These are phyloP conservation scores for Metschnikowia vanudenii DNA, from an alignment of 805 yeast species.

Conservation along the genomic window DNA sequence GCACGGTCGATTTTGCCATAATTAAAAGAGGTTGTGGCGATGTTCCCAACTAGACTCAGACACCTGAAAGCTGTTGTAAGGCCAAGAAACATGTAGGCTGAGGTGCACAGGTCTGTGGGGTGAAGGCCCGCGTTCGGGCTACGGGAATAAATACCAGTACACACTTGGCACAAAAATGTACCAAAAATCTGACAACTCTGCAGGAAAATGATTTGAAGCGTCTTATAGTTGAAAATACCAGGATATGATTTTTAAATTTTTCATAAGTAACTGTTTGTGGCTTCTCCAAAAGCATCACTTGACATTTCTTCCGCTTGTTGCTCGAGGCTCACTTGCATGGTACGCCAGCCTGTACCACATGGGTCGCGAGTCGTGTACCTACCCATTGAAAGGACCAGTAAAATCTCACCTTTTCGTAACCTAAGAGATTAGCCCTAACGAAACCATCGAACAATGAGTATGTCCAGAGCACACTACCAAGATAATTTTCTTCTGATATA, in stretches of 20 bases:
- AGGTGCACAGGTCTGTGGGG: slow-evolving; percentile 9
- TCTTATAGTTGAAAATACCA: too few relatives aligned
- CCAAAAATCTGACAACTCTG: too few relatives aligned
- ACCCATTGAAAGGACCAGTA: slow-evolving; percentile 27
- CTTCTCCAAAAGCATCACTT: too few relatives aligned
- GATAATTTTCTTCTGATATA: not conserved
- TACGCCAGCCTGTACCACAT: not conserved
- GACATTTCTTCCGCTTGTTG: too few relatives aligned
- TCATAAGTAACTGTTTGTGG: too few relatives aligned
- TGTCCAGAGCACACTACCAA: not conserved
- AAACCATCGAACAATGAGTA: slow-evolving; percentile 8
- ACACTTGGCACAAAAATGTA: too few relatives aligned
- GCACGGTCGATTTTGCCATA: slow-evolving; percentile 10
- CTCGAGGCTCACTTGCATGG: not conserved
- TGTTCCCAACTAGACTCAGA: not conserved
- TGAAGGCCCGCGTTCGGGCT: not conserved
- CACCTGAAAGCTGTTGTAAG: not conserved
- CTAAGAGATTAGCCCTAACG: not conserved
- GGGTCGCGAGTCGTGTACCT: slow-evolving; percentile 19
- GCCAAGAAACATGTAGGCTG: not conserved
- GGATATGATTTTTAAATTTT: too few relatives aligned
- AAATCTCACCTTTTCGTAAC: slow-evolving; percentile 31
- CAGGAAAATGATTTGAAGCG: too few relatives aligned
- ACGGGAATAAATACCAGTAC: too few relatives aligned
- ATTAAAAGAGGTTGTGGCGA: not conserved